Evolutionary conservation across 2,329 filamentous ascomycete species (phyloP), one percentile per base, ranked within the genome.

Genomic region (Ustulina deusta): DNA sequence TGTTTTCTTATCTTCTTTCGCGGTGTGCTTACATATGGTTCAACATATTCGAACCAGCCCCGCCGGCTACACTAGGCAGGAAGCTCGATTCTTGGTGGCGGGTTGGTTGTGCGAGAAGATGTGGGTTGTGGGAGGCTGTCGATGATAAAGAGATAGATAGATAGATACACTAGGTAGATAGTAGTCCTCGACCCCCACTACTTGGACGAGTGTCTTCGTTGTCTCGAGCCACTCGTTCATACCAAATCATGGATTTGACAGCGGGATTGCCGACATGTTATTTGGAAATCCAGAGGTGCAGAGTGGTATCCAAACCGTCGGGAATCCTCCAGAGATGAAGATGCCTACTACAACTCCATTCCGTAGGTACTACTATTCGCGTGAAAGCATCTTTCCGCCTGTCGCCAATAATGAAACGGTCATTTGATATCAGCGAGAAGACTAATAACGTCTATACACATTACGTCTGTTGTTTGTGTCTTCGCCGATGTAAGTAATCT

Each of bases 231-330:
- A 63, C 22, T 40, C 54, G 62, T 20, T 68, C 58, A 38, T 54
- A 65, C 48, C 46, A 40, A 29, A 40, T 49, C 27, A 54, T 20
- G 54, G 51, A 17, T 61, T 66, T 42, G n/a, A 63, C 22, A 63
- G 63, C 63, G 66, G 66, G 52, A 69, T 66, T 69, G 59, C 63
- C 63, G 63, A 69, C 46, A 60, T 58, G 29, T 57, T 61, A 61
- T 65, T 65, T 58, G 57, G 34, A 59, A 66, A 62, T 36, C 38
- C 54, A 29, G 22, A 40, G 32, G 20, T 36, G 42, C 40, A 55
- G 49, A 25, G 55, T 67, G 48, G 48, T 61, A 65, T 57, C 68
- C 68, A 70, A 60, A 60, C 61, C 25, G 34, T 68, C 65, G 68
- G 68, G 63, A 70, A 51, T 49, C 22, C 25, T 51, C 58, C 6